These are phyloP conservation scores for Raddia guianensis DNA, from an alignment of 176 grass and related monocot genomes.

Conservation along the genomic window DNA sequence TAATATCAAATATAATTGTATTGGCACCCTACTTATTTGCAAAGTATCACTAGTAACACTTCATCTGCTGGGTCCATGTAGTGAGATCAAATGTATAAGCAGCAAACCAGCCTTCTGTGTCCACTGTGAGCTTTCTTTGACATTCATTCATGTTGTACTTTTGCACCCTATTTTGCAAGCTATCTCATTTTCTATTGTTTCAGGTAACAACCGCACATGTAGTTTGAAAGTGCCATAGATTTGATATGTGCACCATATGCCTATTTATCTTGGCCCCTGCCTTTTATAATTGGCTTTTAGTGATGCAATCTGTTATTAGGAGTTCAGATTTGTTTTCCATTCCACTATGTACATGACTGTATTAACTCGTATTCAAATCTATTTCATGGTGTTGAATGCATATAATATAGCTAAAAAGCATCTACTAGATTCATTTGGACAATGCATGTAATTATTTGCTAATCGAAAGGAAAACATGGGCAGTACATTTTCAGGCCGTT, in stretches of 20 bases:
- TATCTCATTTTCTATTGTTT: neutral
- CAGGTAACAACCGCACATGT: neutral
- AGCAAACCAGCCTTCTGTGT: neutral
- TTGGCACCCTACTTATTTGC: slow-evolving; percentile 6
- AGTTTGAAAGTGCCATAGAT: neutral
- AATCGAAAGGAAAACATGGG: neutral
- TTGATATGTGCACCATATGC: slow-evolving; percentile 5
- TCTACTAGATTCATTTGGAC: neutral
- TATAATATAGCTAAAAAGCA: neutral
- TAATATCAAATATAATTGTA: neutral
- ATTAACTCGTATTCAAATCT: neutral
- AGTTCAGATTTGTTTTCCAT: neutral
- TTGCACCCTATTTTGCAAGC: neutral
- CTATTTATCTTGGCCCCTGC: neutral
- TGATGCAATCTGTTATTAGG: neutral
- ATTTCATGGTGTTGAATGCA: neutral
- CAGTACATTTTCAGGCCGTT: neutral
- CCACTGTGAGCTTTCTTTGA: slow-evolving; percentile 20
- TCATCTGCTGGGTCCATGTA: neutral
- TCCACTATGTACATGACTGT: no score
- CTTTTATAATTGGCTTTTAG: neutral
- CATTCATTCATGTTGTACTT: neutral
- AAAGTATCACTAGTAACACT: slow-evolving; percentile 25
- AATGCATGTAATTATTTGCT: neutral
- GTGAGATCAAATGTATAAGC: slow-evolving; percentile 7